Percentiles rank a stretch among this genome's conserved stretches.
Conservation (phyloP, 768 basidiomycete species). For the Cytidiella melzeri region DNA sequence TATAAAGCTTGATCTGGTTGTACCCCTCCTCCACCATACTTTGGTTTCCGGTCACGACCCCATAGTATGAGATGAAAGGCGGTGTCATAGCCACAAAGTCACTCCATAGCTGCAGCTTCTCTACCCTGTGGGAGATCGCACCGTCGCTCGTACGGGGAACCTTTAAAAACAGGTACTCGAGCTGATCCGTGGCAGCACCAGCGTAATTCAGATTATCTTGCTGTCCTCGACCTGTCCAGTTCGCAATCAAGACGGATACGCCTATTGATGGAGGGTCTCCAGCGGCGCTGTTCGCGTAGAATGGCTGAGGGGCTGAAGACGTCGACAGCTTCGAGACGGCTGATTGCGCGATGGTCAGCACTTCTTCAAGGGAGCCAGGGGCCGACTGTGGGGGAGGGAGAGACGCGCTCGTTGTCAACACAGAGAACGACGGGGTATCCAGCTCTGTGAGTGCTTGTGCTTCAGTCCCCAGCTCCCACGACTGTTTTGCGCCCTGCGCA, state of each 20-base stretch:
- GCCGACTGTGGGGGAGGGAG: slow-evolving; percentile 21
- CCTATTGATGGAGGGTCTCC: slow-evolving; percentile 80
- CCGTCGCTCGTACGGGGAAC: slow-evolving; percentile 67
- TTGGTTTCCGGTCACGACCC: slow-evolving; percentile 49
- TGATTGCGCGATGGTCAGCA: slow-evolving; percentile 47
- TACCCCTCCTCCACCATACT: slow-evolving; percentile 59
- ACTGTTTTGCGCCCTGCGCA: slow-evolving; percentile 36
- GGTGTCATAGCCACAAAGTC: slow-evolving; percentile 85
- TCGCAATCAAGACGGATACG: slow-evolving; percentile 58
- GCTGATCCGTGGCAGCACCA: slow-evolving; percentile 57
- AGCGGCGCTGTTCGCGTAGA: slow-evolving; percentile 53
- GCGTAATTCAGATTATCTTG: slow-evolving; percentile 48
- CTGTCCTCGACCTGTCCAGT: slow-evolving; percentile 38
- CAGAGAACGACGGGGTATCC: slow-evolving; percentile 40
- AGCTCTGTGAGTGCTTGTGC: slow-evolving; percentile 47
- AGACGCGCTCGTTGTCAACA: slow-evolving; percentile 26
- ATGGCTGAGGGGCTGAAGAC: slow-evolving; percentile 36
- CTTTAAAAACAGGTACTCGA: slow-evolving; percentile 49
- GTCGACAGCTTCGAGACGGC: slow-evolving; percentile 44
- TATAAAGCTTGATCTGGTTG: slow-evolving; percentile 56
- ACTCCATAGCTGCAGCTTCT: slow-evolving; percentile 70
- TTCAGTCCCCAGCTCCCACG: slow-evolving; percentile 51
- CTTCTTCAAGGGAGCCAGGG: slow-evolving; percentile 40
- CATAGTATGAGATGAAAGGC: slow-evolving; percentile 84
- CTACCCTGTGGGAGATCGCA: slow-evolving; percentile 72